A percentile compares a stretch with the other conserved stretches of the same genome.
Conservation (phyloP, 2,329 filamentous ascomycete genomes). For the Beauveria australis region DNA sequence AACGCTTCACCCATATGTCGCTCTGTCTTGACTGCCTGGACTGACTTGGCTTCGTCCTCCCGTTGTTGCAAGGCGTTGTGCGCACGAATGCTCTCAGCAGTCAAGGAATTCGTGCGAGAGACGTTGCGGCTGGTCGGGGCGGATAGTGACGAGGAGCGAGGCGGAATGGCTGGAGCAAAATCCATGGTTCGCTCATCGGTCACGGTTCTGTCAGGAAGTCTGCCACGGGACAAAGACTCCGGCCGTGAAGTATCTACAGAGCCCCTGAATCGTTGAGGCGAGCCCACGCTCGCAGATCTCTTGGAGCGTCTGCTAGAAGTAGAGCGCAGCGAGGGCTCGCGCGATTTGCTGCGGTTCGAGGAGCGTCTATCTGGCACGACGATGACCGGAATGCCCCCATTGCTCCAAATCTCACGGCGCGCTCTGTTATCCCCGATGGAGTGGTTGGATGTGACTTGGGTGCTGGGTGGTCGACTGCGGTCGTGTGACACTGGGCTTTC, state of each 20-base stretch:
- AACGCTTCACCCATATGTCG: slow-evolving; percentile 16
- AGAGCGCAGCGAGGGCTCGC: slow-evolving; percentile 49
- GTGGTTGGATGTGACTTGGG: slow-evolving; percentile 31
- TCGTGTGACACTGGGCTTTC: background rate
- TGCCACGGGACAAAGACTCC: background rate
- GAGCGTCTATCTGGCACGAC: slow-evolving; percentile 52
- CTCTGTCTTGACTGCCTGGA: slow-evolving; percentile 2
- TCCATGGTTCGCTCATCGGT: slow-evolving; percentile 49
- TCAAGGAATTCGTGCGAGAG: slow-evolving; percentile 47
- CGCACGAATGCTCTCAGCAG: slow-evolving; percentile 49
- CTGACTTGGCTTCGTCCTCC: slow-evolving; percentile 17
- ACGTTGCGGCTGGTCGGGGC: slow-evolving; percentile 52
- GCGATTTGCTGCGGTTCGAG: slow-evolving; percentile 43
- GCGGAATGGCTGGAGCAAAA: slow-evolving; percentile 49
- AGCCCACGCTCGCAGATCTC: slow-evolving; percentile 43
- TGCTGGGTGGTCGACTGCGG: slow-evolving; percentile 28
- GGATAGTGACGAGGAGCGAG: slow-evolving; percentile 52
- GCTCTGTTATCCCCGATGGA: slow-evolving; percentile 33
- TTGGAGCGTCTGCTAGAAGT: slow-evolving; percentile 51
- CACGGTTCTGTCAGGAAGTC: background rate
- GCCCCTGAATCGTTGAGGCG: slow-evolving; percentile 26
- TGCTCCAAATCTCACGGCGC: slow-evolving; percentile 51
- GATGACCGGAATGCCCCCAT: slow-evolving; percentile 53
- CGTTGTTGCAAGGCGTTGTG: slow-evolving; percentile 35
- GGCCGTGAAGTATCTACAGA: slow-evolving; percentile 10